phyloP scores from a whole-genome alignment of 116 monocot species.

The Iris pallida region DNA sequence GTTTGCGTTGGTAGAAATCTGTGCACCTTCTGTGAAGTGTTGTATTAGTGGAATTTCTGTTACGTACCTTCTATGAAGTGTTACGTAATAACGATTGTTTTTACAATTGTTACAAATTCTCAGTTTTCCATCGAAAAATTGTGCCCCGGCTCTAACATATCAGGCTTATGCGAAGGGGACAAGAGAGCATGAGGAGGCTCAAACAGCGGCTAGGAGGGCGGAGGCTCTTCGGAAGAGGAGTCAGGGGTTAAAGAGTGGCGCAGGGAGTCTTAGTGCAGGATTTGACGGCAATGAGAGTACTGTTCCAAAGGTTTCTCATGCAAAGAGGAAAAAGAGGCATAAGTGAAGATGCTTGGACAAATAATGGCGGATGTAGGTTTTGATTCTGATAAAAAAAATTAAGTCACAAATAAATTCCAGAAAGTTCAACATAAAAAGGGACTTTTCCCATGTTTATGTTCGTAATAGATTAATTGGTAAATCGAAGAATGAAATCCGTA shows the following conservation, averaged over 20 bases:
- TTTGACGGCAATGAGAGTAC: background rate
- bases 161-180: slow-evolving; percentile 40
- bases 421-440: slow-evolving; percentile 11
- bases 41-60: too few species aligned
- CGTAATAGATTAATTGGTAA: slow-evolving; percentile 37
- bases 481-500: slow-evolving; percentile 18
- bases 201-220: slow-evolving; percentile 31
- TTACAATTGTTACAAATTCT: too few species aligned
- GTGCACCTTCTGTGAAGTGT: too few species aligned
- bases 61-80: too few species aligned
- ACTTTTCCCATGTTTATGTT: slow-evolving; percentile 18
- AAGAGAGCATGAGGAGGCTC: slow-evolving; percentile 37
- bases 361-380: background rate
- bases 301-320: background rate
- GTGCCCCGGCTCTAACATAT: too few species aligned
- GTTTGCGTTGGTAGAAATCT: too few species aligned
- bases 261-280: slow-evolving; percentile 9
- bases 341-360: slow-evolving; percentile 3
- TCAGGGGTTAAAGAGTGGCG: slow-evolving; percentile 10
- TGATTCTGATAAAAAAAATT: slow-evolving; percentile 10
- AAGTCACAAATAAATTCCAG: slow-evolving; percentile 10
- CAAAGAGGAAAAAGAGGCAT: slow-evolving; percentile 26
- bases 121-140: too few species aligned
- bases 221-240: slow-evolving; percentile 19
- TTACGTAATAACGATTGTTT: too few species aligned